Base-by-base conservation (phyloP, 495 filamentous ascomycete genomes). In the Cercophora newfieldiana region DNA sequence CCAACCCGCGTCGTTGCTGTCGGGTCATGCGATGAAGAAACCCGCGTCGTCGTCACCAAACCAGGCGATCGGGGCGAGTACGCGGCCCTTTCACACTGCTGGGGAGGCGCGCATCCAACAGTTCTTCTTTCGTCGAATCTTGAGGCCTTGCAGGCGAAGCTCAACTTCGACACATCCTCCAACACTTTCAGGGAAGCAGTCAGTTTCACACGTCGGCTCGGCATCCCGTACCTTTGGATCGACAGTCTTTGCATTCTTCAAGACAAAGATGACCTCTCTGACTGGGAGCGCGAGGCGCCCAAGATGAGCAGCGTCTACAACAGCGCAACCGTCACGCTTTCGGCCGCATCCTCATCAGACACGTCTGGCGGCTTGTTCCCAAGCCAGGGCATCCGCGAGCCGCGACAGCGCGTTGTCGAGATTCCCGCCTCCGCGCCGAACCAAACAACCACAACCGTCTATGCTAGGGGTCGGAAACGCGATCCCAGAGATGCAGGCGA, bases 211-310 rank as follows among this genome's bases (percentile, higher is more conserved):
- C 55, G 66, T 1, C 24, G 25, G 25, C 54, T 57, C 8, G 54
- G 54, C 0, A 26, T 57, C 18, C 54, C 14, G 0, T 57, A 30
- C 19, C 24, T 57, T 16, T 57, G 26, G 54, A 30, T 57, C 54
- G 54, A 57, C 26, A 29, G 54, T n/a, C 54, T 57, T 30, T 57
- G 55, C 26, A 57, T 57, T 21, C 5, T 57, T 18, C 55, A 57
- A 30, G 55, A 57, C 55, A 30, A 57, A n/a, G 55, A 57, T n/a
- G 55, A 57, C 14, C 10, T 56, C 10, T 28, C 24, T 25, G 55
- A 57, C 55, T 57, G 55, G 55, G 3, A 30, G 25, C 7, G 25
- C 2, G 55, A 57, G 18, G 55, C 55, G 7, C 26, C 55, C 25
- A 33, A 30, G 16, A 57, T 57, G 55, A 30, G 26, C 26, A 30